Evolutionary conservation across 176 grass and related monocot species (phyloP), one percentile per base, ranked within the genome.

Genomic region (Juncus effusus): DNA sequence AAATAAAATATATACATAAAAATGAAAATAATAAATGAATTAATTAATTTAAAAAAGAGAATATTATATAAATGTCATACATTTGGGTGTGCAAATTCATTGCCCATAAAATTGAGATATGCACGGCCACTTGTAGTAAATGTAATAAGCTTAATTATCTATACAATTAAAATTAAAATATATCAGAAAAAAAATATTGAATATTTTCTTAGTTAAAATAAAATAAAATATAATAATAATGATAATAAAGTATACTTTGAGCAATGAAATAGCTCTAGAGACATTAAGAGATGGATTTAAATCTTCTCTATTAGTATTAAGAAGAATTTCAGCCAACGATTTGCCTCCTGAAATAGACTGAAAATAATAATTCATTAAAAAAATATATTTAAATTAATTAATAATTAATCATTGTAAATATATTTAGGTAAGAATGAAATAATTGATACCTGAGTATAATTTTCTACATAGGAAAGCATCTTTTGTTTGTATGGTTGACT

Each of bases 71-170:
- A 42, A 61, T 53, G 57, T 42, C 74, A 86, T 60, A 95, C 90
- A 54, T 96, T 74, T 35, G 92, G 92, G 80, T 96, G 92, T 79
- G 81, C 92, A 77, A 88, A 96, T 74, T 96, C 92, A 91, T 96
- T 96, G 60, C 92, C 92, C 77, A 96, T 88, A 84, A 96, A 96
- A 77, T 88, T 96, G 35, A 96, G 82, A 77, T 88, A 91, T 59
- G 82, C 92, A 28, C 79, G 73, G 61, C 87, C 82, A 38, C 77
- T 79, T 9, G 88, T 96, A 44, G 92, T 77, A 75, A 96, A 96
- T 56, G 92, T 96, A 85, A 96, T 79, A 47, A 96, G 64, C 62
- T 85, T 96, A 40, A 96, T 96, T 55, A 91, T 83, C 90, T 95
- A 81, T 70, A 87, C 49, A 75, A 12, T 38, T 39, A 7, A 68